Conservation (phyloP, 768 basidiomycete genomes). For the button mushroom (Agaricus bisporus) region DNA sequence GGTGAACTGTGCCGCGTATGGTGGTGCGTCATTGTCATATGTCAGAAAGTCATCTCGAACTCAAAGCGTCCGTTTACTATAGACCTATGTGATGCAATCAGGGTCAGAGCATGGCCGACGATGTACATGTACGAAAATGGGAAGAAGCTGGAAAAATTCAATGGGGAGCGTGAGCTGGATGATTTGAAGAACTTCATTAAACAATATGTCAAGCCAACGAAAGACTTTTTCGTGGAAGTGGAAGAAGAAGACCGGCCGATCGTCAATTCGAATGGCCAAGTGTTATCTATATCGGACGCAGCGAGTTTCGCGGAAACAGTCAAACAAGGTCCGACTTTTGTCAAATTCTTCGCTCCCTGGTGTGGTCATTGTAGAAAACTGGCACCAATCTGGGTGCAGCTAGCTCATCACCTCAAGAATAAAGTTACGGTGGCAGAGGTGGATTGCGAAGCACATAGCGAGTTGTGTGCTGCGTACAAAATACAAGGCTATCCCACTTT, state of each 20-base stretch:
- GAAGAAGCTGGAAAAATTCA: conserved; percentile 49
- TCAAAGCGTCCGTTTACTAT: background rate
- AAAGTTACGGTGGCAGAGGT: conserved; percentile 80
- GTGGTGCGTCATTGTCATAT: conserved; percentile 15
- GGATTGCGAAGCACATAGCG: conserved; percentile 74
- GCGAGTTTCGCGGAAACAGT: conserved; percentile 34
- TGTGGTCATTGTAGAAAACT: conserved; percentile 97
- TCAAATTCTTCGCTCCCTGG: conserved; percentile 89
- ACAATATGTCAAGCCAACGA: conserved; percentile 25
- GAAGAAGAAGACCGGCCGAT: conserved; percentile 15
- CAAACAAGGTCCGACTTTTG: conserved; percentile 39
- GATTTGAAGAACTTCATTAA: conserved; percentile 51
- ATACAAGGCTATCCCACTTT: conserved; percentile 84
- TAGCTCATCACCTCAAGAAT: conserved; percentile 65
- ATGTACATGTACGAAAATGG: conserved; percentile 72
- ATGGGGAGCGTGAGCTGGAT: conserved; percentile 45
- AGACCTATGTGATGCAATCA: conserved; percentile 80
- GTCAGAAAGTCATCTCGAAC: background rate
- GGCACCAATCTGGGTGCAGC: conserved; percentile 72
- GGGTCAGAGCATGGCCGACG: conserved; percentile 67
- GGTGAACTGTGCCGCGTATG: conserved; percentile 19
- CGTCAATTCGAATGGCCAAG: conserved; percentile 30
- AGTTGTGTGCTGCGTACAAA: conserved; percentile 58
- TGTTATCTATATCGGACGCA: conserved; percentile 25
- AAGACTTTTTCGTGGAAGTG: background rate